phyloP scores from a whole-genome alignment of 1,284 basidiomycete species.

The Mycosarcoma mackinlayi region DNA sequence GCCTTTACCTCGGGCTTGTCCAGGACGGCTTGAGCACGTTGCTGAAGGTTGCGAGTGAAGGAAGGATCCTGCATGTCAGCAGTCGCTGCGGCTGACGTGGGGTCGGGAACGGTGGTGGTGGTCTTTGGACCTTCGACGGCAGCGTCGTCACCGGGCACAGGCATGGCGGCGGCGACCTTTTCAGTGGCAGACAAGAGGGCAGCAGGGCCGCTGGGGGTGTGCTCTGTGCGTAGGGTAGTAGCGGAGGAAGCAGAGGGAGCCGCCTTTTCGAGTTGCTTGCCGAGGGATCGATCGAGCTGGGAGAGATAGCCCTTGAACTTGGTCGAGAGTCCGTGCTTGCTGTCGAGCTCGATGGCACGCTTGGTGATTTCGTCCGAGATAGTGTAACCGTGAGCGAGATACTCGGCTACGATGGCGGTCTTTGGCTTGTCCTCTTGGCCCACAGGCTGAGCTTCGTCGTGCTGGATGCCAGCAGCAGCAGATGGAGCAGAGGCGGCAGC shows the following conservation, averaged over 20 bases:
- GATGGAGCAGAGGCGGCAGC: constrained; percentile 16
- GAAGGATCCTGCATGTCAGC: constrained; percentile 40
- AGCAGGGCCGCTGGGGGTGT: constrained; percentile 48
- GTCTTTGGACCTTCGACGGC: constrained; percentile 42
- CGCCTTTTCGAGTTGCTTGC: constrained; percentile 45
- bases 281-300: constrained; percentile 56
- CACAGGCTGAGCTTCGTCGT: constrained; percentile 37
- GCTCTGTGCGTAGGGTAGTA: constrained; percentile 42
- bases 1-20: constrained; percentile 58
- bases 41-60: constrained; percentile 47
- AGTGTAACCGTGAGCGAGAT: constrained; percentile 59
- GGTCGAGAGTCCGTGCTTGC: constrained; percentile 57
- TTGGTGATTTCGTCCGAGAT: constrained; percentile 60
- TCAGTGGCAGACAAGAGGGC: constrained; percentile 47
- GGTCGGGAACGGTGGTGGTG: constrained; percentile 47
- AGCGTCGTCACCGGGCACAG: constrained; percentile 42
- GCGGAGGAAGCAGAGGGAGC: constrained; percentile 25
- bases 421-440: constrained; percentile 63
- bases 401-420: constrained; percentile 60
- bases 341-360: constrained; percentile 62
- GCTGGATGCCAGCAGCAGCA: constrained; percentile 3
- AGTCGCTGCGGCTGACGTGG: constrained; percentile 14
- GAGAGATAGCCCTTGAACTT: constrained; percentile 56
- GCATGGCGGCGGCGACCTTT: constrained; percentile 48
- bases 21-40: constrained; percentile 47